These are phyloP conservation scores for Boletus subcaerulescens DNA, from an alignment of 768 basidiomycete species.

Conservation along the genomic window DNA sequence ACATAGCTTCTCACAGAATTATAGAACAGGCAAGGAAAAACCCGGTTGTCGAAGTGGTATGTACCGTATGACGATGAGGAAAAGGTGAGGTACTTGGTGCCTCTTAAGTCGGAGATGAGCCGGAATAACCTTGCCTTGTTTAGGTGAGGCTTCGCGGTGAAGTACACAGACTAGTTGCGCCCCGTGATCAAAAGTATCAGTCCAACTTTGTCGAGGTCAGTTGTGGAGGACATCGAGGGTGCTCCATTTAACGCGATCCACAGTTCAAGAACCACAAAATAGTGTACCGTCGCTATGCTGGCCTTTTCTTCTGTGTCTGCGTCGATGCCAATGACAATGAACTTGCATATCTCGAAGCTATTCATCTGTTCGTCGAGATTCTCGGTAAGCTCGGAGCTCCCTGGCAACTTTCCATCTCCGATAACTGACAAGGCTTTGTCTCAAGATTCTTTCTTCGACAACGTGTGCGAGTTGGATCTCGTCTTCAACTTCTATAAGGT, in stretches of 20 bases:
- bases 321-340: constrained; percentile 99
- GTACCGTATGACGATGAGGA: constrained; percentile 99
- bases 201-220: constrained; percentile 98
- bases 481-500: constrained; percentile 99
- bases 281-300: constrained; percentile 94
- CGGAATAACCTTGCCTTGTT: background rate
- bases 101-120: background rate
- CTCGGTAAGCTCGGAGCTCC: constrained; percentile 58
- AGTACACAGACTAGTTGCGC: constrained; percentile 93
- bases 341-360: constrained; percentile 93
- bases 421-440: background rate
- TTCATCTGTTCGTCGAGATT: constrained; percentile 97
- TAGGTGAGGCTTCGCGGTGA: constrained; percentile 94
- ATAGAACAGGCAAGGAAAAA: constrained; percentile 98
- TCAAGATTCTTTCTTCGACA: constrained; percentile 95
- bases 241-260: constrained; percentile 5
- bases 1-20: background rate
- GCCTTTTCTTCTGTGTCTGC: constrained; percentile 96
- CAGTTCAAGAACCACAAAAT: constrained; percentile 98
- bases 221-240: background rate
- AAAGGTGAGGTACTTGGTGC: constrained; percentile 57
- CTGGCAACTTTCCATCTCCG: background rate
- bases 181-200: constrained; percentile 97
- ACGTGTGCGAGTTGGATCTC: constrained; percentile 96
- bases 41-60: constrained; percentile 97